Evolutionary conservation across 2,329 filamentous ascomycete genomes (phyloP).

Genomic region (Calonectria ilicicola): DNA sequence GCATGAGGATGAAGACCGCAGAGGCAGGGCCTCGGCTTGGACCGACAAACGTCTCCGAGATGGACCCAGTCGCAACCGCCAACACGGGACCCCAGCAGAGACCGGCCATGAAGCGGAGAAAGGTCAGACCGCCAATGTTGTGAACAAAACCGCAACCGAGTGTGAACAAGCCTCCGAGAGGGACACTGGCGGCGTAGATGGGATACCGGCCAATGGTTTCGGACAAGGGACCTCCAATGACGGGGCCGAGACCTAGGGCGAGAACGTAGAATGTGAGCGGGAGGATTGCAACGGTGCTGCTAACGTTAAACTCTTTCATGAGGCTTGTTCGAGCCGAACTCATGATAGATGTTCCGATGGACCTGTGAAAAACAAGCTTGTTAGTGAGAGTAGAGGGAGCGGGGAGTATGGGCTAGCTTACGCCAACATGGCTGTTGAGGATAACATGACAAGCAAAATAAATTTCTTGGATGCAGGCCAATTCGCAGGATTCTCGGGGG

Average conservation of each 20-base stretch:
- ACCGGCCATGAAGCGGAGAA: slow-evolving; percentile 69
- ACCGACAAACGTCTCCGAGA: slow-evolving; percentile 61
- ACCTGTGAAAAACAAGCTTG: slow-evolving; percentile 47
- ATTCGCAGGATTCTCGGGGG: slow-evolving; percentile 63
- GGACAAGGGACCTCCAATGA: slow-evolving; percentile 69
- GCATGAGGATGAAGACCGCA: slow-evolving; percentile 61
- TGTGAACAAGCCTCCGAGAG: slow-evolving; percentile 65
- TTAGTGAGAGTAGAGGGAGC: slow-evolving; percentile 7
- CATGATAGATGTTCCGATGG: slow-evolving; percentile 66
- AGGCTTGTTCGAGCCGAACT: slow-evolving; percentile 57
- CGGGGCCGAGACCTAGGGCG: slow-evolving; percentile 70
- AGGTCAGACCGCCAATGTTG: slow-evolving; percentile 61
- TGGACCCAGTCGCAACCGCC: slow-evolving; percentile 61
- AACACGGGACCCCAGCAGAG: slow-evolving; percentile 63
- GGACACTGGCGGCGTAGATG: slow-evolving; percentile 61
- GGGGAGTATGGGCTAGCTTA: slow-evolving; percentile 41
- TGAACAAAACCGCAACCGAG: slow-evolving; percentile 65
- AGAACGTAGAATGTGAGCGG: slow-evolving; percentile 71
- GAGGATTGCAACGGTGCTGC: slow-evolving; percentile 67
- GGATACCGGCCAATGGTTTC: slow-evolving; percentile 68
- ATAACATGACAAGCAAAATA: slow-evolving; percentile 52
- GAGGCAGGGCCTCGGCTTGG: slow-evolving; percentile 57
- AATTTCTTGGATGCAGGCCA: slow-evolving; percentile 59
- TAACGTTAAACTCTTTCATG: slow-evolving; percentile 65
- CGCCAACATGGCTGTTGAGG: slow-evolving; percentile 55